Base-by-base conservation (phyloP, 2,329 filamentous ascomycete species). In the Aureobasidium pullulans region DNA sequence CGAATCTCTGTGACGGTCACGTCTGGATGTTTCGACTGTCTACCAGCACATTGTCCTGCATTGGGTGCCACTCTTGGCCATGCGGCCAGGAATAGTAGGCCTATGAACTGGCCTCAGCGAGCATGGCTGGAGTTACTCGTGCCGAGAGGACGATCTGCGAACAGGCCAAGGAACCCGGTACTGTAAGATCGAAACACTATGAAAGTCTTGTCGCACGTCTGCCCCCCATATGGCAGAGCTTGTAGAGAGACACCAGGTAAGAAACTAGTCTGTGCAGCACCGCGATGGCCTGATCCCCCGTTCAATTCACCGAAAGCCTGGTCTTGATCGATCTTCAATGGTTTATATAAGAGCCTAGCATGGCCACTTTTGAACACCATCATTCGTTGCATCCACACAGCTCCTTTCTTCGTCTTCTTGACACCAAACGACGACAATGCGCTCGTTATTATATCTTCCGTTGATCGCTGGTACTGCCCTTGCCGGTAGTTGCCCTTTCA, bases 401-500 rank as follows among this genome's bases (percentile, higher is more conserved):
- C 40, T 29, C 52, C 29, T 31, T 19, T 44, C 16, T 10, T 19
- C 31, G 29, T 37, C n/a, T 28, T 57, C n/a, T n/a, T 46, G 10
- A 36, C n/a, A 36, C 29, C 4, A 10, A 11, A 16, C 16, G 34
- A 29, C 44, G 46, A 16, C 13, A 7, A 59, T 59, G 57, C 57
- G 57, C 36, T 59, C 37, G 15, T 34, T 42, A 19, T 7, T 50
- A 5, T 48, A 39, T 11, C 46, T 59, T 37, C 37, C 57, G 4
- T 13, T 59, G 6, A 13, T 59, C 4, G 44, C 46, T 29, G 47
- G 46, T 9, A 34, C 57, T 59, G 57, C 37, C 44, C n/a, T 59
- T 43, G 57, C 57, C 28, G 57, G 57, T n/a, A 50, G 46, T 29
- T 59, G 57, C 15, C 57, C 57, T 2, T 59, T 42, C 16, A 59